Evolutionary conservation across 495 filamentous ascomycete species (phyloP), one percentile per base, ranked within the genome.

Genomic region (Penicillium lagena): DNA sequence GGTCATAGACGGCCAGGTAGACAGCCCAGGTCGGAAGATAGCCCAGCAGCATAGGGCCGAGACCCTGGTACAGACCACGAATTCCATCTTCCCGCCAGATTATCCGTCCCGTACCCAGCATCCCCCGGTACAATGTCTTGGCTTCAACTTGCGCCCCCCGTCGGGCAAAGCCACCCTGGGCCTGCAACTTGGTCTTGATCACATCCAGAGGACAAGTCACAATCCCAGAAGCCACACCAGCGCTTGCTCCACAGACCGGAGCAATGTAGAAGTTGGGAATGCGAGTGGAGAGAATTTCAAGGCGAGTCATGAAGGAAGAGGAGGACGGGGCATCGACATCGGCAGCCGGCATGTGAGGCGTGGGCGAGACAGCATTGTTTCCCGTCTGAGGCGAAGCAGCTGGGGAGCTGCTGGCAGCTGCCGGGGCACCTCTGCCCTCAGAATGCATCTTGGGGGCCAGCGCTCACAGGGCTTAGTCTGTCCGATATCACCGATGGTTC

Each of bases 1-100:
- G 81, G 62, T 95, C 91, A 65, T 99, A 99, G 36, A 97, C 85
- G 9, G 86, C 91, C 60, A 97, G 83, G 72, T 94, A 99, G 35
- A 99, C 93, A 7, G 90, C 93, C 93, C 93, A 99, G 0, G 94
- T 99, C 2, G 93, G 93, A 17, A 99, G 61, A 60, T 99, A 99
- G 15, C 93, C 93, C 51, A 97, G 63, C 46, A 97, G 77, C 75
- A 97, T 95, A 29, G 93, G 93, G 0, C 89, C 90, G 38, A 99
- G 65, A 29, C 93, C 93, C 61, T 93, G 77, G 56, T 99, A 99
- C 73, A 99, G 81, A 35, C 93, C 93, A 38, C 82, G 79, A 43
- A 97, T 55, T 7, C 94, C 90, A 64, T 96, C 94, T 53, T 96
- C 81, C 36, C 65, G 70, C 82, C 86, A 90, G 49, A 99, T 97